Evolutionary conservation across 164 flowering plant species (phyloP), one percentile per base, ranked within the genome.

Genomic region (Piper longum): DNA sequence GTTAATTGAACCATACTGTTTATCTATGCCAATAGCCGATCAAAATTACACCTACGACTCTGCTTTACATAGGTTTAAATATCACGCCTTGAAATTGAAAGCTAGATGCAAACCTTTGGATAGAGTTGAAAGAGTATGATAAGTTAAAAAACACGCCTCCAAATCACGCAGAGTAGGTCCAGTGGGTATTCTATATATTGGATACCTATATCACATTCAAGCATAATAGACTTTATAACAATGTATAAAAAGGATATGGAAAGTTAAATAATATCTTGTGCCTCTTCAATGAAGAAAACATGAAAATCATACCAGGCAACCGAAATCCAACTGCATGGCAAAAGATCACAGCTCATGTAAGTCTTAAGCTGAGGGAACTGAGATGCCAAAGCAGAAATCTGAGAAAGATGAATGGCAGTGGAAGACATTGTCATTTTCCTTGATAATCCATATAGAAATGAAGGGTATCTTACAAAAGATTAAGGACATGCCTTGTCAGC

Each of bases 171-270:
- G 71, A 9, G 84, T 84, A 62, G 81, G 85, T 41, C 95, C 95
- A 11, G 72, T 67, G 41, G 95, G 95, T 77, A 88, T 85, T 74
- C 95, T 78, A 66, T 88, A 88, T 70, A 88, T 88, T n/a, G 95
- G 95, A 66, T 88, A 88, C 95, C 95, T 88, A 70, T 60, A 78
- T 13, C 65, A 43, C 43, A 48, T 58, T 19, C 39, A 45, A 70
- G 45, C 16, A 62, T 51, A 44, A 26, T 26, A 26, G 12, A 9
- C 52, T 58, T 12, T 59, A 26, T 18, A 12, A 16, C 12, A 43
- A 57, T 17, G 13, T 2, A 14, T 64, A 0, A 57, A 57, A 19
- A 7, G 16, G 18, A 51, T 52, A 19, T 36, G n/a, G 14, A 61
- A 16, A 44, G 16, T 16, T 12, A 61, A 3, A 61, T 43, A 43